These are phyloP conservation scores for Cyclotella atomus DNA, from an alignment of 108 stramenopile genomes.

Conservation along the genomic window DNA sequence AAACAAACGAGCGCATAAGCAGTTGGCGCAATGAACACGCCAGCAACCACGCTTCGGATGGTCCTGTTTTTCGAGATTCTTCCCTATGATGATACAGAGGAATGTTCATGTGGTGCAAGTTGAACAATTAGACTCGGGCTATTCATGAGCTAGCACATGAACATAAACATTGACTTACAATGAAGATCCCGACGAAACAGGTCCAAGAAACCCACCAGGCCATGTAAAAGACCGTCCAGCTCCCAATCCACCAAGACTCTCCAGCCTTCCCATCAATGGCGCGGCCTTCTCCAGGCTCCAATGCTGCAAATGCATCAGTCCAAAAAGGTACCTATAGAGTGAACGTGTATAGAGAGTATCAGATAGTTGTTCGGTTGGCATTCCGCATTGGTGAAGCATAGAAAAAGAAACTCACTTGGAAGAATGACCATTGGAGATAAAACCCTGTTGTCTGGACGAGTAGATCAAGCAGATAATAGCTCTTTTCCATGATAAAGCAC, in stretches of 20 bases:
- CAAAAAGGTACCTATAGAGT: conserved; percentile 51
- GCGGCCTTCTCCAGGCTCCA: conserved; percentile 52
- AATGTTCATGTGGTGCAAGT: too few species aligned
- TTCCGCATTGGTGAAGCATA: too few species aligned
- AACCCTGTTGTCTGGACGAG: conserved; percentile 48
- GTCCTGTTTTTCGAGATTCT: conserved; percentile 67
- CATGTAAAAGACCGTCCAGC: conserved; percentile 71
- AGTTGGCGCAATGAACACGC: conserved; percentile 39
- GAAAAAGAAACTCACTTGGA: too few species aligned
- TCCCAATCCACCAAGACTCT: conserved; percentile 55
- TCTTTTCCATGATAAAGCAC: conserved; percentile 63
- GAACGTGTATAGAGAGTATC: too few species aligned
- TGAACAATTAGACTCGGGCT: too few species aligned
- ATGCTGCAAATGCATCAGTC: conserved; percentile 59
- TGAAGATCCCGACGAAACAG: conserved; percentile 70
- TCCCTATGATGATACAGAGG: not conserved
- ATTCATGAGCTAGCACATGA: too few species aligned
- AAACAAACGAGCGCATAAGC: conserved; percentile 60
- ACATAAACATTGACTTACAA: too few species aligned
- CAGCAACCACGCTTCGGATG: conserved; percentile 50
- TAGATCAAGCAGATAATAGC: conserved; percentile 57
- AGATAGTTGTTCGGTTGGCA: too few species aligned
- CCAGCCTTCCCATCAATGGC: conserved; percentile 51
- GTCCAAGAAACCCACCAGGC: conserved; percentile 80
- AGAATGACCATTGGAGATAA: conserved; percentile 58